phyloP scores from a whole-genome alignment of 441 rosid genomes.

The Metrosideros polymorpha region DNA sequence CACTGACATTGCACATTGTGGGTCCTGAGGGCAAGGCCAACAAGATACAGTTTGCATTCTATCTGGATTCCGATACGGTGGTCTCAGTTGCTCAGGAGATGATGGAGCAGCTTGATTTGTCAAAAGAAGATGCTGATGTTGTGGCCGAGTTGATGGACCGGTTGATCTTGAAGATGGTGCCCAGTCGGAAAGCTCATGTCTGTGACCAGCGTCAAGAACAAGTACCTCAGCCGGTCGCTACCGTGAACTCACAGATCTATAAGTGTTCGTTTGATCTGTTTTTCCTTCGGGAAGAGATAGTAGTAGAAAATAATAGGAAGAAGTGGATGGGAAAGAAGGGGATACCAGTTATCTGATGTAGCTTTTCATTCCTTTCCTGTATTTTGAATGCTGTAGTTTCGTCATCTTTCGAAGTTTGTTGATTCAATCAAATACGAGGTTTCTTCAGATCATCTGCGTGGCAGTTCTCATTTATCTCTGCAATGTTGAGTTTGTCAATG shows the following conservation, averaged over 20 bases:
- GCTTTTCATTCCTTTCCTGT: not conserved
- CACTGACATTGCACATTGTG: slow-evolving; percentile 47
- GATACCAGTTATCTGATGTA: not conserved
- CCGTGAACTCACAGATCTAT: slow-evolving; percentile 35
- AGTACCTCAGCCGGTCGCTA: slow-evolving; percentile 28
- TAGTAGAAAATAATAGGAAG: slow-evolving; percentile 37
- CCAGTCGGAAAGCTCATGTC: slow-evolving; percentile 23
- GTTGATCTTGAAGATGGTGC: slow-evolving; percentile 36
- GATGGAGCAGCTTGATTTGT: slow-evolving; percentile 63
- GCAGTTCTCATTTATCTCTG: not conserved
- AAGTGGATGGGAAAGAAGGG: slow-evolving; percentile 38
- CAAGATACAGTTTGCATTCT: slow-evolving; percentile 52
- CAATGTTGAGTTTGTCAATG: not conserved
- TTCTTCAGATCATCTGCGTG: not conserved
- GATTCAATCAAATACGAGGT: not conserved
- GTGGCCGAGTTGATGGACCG: slow-evolving; percentile 57
- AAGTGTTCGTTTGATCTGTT: slow-evolving; percentile 40
- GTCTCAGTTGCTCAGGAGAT: slow-evolving; percentile 55
- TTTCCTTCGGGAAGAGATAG: slow-evolving; percentile 55
- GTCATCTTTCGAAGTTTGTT: not conserved
- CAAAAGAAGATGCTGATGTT: slow-evolving; percentile 36
- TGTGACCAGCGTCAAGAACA: slow-evolving; percentile 9
- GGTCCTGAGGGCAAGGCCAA: slow-evolving; percentile 36
- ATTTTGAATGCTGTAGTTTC: not conserved
- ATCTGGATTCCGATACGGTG: slow-evolving; percentile 55